Conservation (phyloP, 306 rosid genomes). For the Rubus parviflorus region DNA sequence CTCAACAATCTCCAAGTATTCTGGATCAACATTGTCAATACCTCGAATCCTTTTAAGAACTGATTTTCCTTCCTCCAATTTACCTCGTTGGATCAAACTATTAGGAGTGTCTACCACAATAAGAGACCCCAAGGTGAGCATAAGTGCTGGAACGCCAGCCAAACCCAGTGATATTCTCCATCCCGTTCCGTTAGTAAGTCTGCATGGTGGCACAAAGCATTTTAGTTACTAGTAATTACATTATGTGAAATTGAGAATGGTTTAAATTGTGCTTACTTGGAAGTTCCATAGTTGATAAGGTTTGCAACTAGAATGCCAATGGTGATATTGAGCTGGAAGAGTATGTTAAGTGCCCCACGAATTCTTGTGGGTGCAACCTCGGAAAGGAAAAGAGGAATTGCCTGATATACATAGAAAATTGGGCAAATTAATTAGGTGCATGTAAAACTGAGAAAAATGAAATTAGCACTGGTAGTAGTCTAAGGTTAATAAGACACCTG, state of each 20-base stretch:
- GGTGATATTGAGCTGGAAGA: constrained; percentile 63
- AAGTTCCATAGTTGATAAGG: constrained; percentile 51
- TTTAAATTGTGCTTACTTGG: constrained; percentile 32
- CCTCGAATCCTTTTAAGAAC: constrained; percentile 64
- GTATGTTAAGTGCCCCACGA: constrained; percentile 71
- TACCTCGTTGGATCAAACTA: constrained; percentile 63
- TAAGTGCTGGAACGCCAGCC: constrained; percentile 52
- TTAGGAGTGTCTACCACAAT: constrained; percentile 58
- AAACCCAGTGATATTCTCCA: constrained; percentile 65
- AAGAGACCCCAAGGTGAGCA: constrained; percentile 44
- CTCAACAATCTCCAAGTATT: constrained; percentile 48
- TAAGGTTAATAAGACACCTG: constrained; percentile 34
- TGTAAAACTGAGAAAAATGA: background rate
- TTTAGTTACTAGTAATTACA: background rate
- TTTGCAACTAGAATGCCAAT: constrained; percentile 65
- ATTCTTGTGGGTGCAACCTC: constrained; percentile 74
- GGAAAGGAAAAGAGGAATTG: constrained; percentile 65
- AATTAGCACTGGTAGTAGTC: background rate
- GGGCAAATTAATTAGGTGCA: background rate
- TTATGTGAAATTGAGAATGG: background rate
- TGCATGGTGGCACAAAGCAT: constrained; percentile 6
- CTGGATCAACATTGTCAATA: constrained; percentile 48
- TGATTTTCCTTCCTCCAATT: constrained; percentile 41
- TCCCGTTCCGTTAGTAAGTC: constrained; percentile 57
- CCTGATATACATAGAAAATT: constrained; percentile 24